Conservation (phyloP, 306 rosid species). For the Vigna hirtella region DNA sequence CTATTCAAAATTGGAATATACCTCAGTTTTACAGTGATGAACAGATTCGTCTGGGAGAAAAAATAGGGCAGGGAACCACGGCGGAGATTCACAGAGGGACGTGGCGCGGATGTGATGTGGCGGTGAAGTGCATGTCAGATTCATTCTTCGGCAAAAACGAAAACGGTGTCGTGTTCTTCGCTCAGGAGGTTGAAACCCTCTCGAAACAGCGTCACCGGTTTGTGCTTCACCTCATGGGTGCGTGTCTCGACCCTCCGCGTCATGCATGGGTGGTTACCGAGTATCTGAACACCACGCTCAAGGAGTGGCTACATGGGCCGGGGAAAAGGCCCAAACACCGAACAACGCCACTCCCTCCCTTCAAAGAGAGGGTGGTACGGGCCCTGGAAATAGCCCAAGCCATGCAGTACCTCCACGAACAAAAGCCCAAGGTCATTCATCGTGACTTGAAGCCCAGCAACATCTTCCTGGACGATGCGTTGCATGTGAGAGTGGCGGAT, state of each 20-base stretch:
- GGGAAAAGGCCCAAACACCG: slow-evolving; percentile 56
- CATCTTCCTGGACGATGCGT: slow-evolving; percentile 64
- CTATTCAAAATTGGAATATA: no score
- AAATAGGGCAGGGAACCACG: slow-evolving; percentile 77
- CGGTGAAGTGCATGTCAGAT: slow-evolving; percentile 68
- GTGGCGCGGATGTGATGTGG: slow-evolving; percentile 80
- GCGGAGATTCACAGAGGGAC: slow-evolving; percentile 69
- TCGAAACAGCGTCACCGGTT: slow-evolving; percentile 69
- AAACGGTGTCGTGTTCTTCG: slow-evolving; percentile 60
- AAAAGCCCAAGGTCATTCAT: slow-evolving; percentile 73
- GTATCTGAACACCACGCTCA: slow-evolving; percentile 53
- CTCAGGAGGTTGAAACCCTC: slow-evolving; percentile 76
- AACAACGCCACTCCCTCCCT: slow-evolving; percentile 55
- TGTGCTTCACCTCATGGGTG: slow-evolving; percentile 79
- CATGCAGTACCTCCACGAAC: slow-evolving; percentile 87
- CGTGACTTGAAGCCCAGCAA: slow-evolving; percentile 80
- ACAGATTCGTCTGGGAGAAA: slow-evolving; percentile 65
- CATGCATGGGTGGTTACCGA: slow-evolving; percentile 83
- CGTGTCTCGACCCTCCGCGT: slow-evolving; percentile 76
- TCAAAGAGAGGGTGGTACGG: slow-evolving; percentile 56
- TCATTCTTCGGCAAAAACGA: slow-evolving; percentile 65
- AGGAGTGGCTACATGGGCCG: slow-evolving; percentile 83
- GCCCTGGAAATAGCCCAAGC: slow-evolving; percentile 76
- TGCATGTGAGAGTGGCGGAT: slow-evolving; percentile 74
- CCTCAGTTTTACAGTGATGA: neutral